phyloP scores from a whole-genome alignment of 345 rosid genomes.

The Heritiera littoralis region DNA sequence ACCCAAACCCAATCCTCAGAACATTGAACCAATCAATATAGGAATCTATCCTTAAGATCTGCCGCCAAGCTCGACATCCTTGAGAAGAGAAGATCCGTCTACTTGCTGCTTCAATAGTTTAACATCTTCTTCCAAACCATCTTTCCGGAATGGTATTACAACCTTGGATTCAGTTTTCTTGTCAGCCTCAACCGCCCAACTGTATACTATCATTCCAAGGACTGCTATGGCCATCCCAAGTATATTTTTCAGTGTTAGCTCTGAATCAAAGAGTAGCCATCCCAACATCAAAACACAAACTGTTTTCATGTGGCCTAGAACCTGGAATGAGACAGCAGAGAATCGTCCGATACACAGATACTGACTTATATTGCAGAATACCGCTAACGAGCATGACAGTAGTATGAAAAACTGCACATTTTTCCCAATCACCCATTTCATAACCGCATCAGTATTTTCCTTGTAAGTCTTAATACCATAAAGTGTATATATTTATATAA shows the following conservation, averaged over 20 bases:
- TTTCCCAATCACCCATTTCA: not conserved
- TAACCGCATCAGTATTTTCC: not conserved
- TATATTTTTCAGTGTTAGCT: slow-evolving; percentile 40
- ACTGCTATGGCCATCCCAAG: slow-evolving; percentile 47
- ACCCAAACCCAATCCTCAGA: not conserved
- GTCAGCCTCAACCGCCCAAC: slow-evolving; percentile 38
- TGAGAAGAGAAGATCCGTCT: slow-evolving; percentile 5
- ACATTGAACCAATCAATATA: slow-evolving; percentile 9
- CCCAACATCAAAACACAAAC: slow-evolving; percentile 42
- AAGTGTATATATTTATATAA: not conserved
- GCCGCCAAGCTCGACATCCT: slow-evolving; percentile 36
- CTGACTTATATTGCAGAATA: slow-evolving; percentile 51
- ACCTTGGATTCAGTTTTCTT: slow-evolving; percentile 19
- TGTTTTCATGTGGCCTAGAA: slow-evolving; percentile 57
- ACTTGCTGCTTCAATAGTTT: slow-evolving; percentile 26
- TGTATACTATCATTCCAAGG: slow-evolving; percentile 42
- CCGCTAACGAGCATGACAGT: slow-evolving; percentile 49
- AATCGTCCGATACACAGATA: slow-evolving; percentile 56
- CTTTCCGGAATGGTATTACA: not conserved
- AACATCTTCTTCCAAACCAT: slow-evolving; percentile 24
- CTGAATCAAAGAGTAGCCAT: slow-evolving; percentile 45
- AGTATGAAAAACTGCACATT: slow-evolving; percentile 41
- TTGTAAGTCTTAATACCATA: not conserved
- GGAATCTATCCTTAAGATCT: slow-evolving; percentile 11
- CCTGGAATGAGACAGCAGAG: slow-evolving; percentile 50